Conservation (phyloP, 345 rosid genomes). For the Physaria fendleri region DNA sequence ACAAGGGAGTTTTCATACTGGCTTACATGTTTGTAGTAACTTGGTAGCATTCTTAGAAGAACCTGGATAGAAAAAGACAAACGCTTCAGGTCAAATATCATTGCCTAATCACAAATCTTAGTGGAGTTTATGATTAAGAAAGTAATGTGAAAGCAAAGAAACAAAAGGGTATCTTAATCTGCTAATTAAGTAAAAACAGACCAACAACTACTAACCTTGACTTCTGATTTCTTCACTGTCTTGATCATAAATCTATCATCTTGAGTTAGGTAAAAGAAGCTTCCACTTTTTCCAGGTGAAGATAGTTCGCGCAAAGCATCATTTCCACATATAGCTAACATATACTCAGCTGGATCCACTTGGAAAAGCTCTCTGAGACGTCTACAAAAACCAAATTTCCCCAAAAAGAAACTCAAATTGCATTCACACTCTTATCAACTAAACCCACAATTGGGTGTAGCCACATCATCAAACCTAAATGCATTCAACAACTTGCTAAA, state of each 20-base stretch:
- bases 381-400: slow-evolving; percentile 40
- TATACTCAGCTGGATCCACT: slow-evolving; percentile 89
- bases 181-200: slow-evolving; percentile 21
- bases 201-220: slow-evolving; percentile 66
- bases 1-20: slow-evolving; percentile 78
- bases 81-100: slow-evolving; percentile 26
- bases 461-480: slow-evolving; percentile 17
- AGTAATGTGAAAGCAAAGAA: slow-evolving; percentile 24
- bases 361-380: slow-evolving; percentile 82
- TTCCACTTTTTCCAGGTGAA: slow-evolving; percentile 98
- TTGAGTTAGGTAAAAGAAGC: slow-evolving; percentile 95
- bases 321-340: slow-evolving; percentile 93
- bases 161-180: slow-evolving; percentile 11
- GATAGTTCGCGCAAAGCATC: slow-evolving; percentile 96
- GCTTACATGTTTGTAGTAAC: slow-evolving; percentile 68
- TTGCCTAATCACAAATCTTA: slow-evolving; percentile 18
- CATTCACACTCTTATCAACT: slow-evolving; percentile 12
- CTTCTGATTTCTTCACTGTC: slow-evolving; percentile 96
- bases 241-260: slow-evolving; percentile 97
- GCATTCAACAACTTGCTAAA: slow-evolving; percentile 12
- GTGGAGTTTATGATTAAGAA: slow-evolving; percentile 23
- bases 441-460: neutral
- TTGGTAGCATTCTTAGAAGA: slow-evolving; percentile 86
- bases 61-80: slow-evolving; percentile 47
- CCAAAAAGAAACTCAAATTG: slow-evolving; percentile 18